Base-by-base conservation (phyloP, 2,329 filamentous ascomycete species). In the Nigrospora sphaerica region DNA sequence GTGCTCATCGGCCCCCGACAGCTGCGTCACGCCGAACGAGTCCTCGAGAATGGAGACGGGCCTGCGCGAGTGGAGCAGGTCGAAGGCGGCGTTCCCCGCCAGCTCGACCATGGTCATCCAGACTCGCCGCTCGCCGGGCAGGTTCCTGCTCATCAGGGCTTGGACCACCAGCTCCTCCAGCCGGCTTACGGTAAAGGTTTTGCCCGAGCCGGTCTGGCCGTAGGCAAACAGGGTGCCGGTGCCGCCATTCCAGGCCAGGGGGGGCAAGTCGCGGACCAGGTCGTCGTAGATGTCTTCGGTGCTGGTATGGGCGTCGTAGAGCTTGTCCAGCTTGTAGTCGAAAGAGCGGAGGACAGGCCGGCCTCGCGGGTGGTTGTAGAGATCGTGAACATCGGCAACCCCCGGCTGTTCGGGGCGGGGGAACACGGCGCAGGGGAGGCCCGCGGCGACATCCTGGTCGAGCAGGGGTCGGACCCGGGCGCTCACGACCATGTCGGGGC, bases 141-240 rank as follows among this genome's bases (percentile, higher is more conserved):
- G 51, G 1, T 42, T 45, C 3, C 55, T 50, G 1, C 46, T 53
- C 55, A 67, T 61, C 12, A 71, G 39, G 0, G 65, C 58, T 34
- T 62, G 57, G 2, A 65, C 66, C 6, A 70, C 66, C 3, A 72
- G 61, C 12, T 63, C 49, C 52, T 73, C 66, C 0, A 75, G 55
- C 3, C 60, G 58, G 45, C 61, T 69, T 45, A 75, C 61, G 1
- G 70, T 73, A 48, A 60, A 67, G 1, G 70, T 74, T 55, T 74
- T 74, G 12, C 72, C 72, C 1, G 72, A 74, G 9, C 71, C 70
- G 0, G 72, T 74, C 50, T 74, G 72, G 11, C 72, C 71, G 38
- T 74, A 73, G 32, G 69, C 69, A 39, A 74, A 73, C 33, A 76
- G 55, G n/a, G 73, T 75, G 14, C 66, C 66, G 18, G 75, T 63